Evolutionary conservation across 176 grass and related monocot species (phyloP), one percentile per base, ranked within the genome.

Genomic region (Avena insularis): DNA sequence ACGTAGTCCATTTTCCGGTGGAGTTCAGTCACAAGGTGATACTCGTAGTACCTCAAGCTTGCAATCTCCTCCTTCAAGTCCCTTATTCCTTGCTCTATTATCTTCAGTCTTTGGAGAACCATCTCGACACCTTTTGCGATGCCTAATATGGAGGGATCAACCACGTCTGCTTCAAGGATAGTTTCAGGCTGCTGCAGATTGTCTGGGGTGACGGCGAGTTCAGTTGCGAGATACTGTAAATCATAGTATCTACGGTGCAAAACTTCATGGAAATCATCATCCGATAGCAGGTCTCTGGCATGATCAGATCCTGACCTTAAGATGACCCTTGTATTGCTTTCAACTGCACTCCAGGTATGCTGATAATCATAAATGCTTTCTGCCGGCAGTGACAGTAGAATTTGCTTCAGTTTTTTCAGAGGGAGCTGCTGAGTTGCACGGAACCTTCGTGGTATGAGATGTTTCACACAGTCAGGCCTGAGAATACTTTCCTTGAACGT

Each of bases 121-220:
- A 93, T 90, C 84, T 98, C 96, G 65, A 98, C 90, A 5, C 93
- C 96, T 84, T 91, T 95, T 3, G 93, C 93, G 72, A 98, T 98
- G 77, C 96, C 96, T 61, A 87, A 53, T 61, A 98, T 90, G 58
- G 96, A 96, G 23, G 93, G 93, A 71, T 94, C 93, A 45, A 91
- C 85, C 15, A 81, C 67, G 12, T 80, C 74, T 62, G 76, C 50
- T 84, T 82, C 85, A 77, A 76, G 43, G 47, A 79, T 84, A 45
- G 78, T 91, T 84, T 82, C 89, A 56, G 59, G 64, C 57, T 85
- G 67, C 80, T 90, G 87, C 85, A 74, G 82, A 89, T 66, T 76
- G 49, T 87, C 85, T 14, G 62, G 78, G 64, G 59, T 38, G 15
- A 89, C 61, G 3, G 89, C 85, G 49, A 98, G 89, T 89, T 98